These are phyloP conservation scores for Trypanosoma boissoni DNA, from an alignment of 208 protist genomes.

Conservation along the genomic window DNA sequence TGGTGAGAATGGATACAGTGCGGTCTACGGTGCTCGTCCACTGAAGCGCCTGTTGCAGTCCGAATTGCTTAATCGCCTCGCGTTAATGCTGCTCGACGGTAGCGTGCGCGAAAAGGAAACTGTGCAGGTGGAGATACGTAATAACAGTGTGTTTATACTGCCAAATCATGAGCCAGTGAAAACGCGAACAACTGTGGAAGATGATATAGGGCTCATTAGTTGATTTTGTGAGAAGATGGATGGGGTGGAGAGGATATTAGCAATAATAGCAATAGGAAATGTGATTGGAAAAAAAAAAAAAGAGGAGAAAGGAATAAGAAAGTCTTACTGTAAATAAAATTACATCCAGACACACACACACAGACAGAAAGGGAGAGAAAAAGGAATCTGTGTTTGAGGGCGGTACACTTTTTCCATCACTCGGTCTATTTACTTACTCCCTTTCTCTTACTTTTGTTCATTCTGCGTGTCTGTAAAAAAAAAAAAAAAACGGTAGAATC, in stretches of 20 bases:
- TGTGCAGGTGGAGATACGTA: constrained; percentile 44
- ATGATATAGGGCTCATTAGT: constrained; percentile 20
- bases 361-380: neutral
- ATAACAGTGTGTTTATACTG: constrained; percentile 44
- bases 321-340: neutral
- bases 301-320: neutral
- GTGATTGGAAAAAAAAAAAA: neutral
- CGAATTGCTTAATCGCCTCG: constrained; percentile 91
- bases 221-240: constrained; percentile 9
- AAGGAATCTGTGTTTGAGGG: neutral
- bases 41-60: constrained; percentile 92
- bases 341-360: neutral
- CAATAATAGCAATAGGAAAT: neutral
- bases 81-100: constrained; percentile 86
- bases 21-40: constrained; percentile 94
- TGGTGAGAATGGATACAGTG: constrained; percentile 82
- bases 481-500: too few species aligned
- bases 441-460: too few species aligned
- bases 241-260: neutral
- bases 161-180: constrained; percentile 59
- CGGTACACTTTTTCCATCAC: neutral
- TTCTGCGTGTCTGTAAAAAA: too few species aligned
- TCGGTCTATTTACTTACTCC: too few species aligned
- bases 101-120: constrained; percentile 71
- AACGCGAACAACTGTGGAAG: constrained; percentile 33